phyloP scores from a whole-genome alignment of 768 basidiomycete genomes.

The Tricholoma hemisulphureum region DNA sequence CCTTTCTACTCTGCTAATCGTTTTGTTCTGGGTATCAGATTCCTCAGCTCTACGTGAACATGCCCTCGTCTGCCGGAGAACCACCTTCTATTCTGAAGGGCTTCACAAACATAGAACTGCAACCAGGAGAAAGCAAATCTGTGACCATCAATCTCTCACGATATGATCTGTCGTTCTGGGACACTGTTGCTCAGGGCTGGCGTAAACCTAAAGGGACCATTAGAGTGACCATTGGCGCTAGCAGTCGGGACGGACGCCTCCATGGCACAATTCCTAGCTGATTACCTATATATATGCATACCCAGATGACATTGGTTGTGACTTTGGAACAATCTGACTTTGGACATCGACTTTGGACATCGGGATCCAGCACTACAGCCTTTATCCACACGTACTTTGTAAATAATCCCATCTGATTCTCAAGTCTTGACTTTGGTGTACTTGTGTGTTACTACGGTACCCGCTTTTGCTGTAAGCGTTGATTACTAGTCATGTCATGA shows the following conservation, averaged over 20 bases:
- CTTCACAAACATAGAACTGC: constrained; percentile 58
- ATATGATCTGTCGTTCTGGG: constrained; percentile 77
- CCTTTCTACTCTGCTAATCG: background rate
- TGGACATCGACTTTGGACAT: background rate
- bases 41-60: constrained; percentile 74
- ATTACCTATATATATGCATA: constrained; percentile 1
- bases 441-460: too few species aligned
- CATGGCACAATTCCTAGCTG: constrained; percentile 36
- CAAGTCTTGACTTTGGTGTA: too few species aligned
- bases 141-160: constrained; percentile 62
- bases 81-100: constrained; percentile 73
- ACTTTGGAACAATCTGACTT: background rate
- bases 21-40: constrained; percentile 38
- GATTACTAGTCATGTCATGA: too few species aligned
- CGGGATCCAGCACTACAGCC: too few species aligned
- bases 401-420: too few species aligned
- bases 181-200: constrained; percentile 73
- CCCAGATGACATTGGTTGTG: background rate
- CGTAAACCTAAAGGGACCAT: constrained; percentile 62
- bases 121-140: constrained; percentile 42
- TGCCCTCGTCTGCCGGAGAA: constrained; percentile 60
- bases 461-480: too few species aligned
- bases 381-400: background rate
- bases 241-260: constrained; percentile 62
- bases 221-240: constrained; percentile 62